A percentile compares a stretch with the other conserved stretches of the same genome.
Conservation (phyloP, 2,329 filamentous ascomycete genomes). For the Ascosphaera aggregata region DNA sequence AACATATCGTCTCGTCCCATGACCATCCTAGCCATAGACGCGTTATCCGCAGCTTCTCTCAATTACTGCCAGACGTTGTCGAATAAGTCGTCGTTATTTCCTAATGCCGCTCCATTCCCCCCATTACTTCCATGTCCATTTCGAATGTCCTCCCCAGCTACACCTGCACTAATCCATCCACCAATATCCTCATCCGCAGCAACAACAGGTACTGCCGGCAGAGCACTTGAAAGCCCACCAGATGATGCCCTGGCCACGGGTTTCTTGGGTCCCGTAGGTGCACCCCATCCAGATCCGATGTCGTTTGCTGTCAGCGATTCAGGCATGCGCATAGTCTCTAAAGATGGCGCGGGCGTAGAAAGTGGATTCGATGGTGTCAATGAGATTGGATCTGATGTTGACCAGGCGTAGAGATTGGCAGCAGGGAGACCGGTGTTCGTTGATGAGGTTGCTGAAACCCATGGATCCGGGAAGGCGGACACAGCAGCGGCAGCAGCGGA, state of each 20-base stretch:
- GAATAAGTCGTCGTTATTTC: constrained; percentile 58
- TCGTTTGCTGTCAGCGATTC: constrained; percentile 31
- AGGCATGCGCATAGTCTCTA: constrained; percentile 18
- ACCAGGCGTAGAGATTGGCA: constrained; percentile 53
- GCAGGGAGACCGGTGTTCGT: constrained; percentile 19
- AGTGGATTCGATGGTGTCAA: constrained; percentile 13
- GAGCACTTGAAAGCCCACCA: constrained; percentile 14
- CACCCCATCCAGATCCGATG: constrained; percentile 42
- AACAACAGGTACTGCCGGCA: constrained; percentile 36
- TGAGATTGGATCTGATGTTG: constrained; percentile 30
- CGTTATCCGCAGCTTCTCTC: too few species aligned
- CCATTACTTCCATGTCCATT: not conserved
- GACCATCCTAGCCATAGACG: too few species aligned
- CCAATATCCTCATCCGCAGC: constrained; percentile 88
- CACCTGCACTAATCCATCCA: constrained; percentile 56
- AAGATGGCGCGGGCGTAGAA: constrained; percentile 12
- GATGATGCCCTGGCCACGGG: too few species aligned
- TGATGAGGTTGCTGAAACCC: constrained; percentile 13
- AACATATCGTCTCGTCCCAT: too few species aligned
- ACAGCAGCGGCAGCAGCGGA: constrained; percentile 21
- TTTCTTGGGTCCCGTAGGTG: constrained; percentile 8
- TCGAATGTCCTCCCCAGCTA: not conserved
- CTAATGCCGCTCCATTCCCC: constrained; percentile 10
- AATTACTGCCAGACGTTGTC: constrained; percentile 78
- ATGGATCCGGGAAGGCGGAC: constrained; percentile 19